Percentiles rank a stretch among this genome's conserved stretches.
Conservation (phyloP, 1,139 yeast genomes). For the Casaregolazyma suthepensis region DNA sequence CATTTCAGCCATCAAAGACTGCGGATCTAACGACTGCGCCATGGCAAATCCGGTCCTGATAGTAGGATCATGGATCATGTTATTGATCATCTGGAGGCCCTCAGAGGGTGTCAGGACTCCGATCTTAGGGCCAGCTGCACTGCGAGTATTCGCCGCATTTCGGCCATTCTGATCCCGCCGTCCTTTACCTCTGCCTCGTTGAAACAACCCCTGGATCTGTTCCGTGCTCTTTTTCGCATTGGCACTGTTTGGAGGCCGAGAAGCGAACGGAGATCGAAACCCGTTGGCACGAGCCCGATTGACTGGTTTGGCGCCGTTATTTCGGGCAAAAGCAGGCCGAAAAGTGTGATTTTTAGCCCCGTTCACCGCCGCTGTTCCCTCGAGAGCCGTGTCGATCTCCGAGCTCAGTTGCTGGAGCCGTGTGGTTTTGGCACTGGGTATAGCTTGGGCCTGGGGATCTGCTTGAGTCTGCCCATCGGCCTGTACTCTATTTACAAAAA, state of each 20-base stretch:
- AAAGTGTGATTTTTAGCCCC: not conserved
- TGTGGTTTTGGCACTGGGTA: not conserved
- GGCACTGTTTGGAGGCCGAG: not conserved
- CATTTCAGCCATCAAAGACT: slow-evolving; percentile 1
- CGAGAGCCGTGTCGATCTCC: slow-evolving; percentile 6
- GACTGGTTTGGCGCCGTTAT: not conserved
- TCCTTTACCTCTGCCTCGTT: not conserved
- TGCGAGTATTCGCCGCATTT: not conserved
- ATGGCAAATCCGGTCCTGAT: slow-evolving; percentile 1
- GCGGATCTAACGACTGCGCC: slow-evolving; percentile 3
- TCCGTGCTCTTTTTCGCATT: not conserved
- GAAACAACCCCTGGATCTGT: not conserved
- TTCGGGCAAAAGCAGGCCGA: not conserved
- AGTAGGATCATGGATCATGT: slow-evolving; percentile 6
- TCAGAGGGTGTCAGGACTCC: slow-evolving; percentile 3
- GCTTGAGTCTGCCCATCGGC: not conserved
- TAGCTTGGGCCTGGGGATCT: not conserved
- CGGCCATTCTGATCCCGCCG: not conserved
- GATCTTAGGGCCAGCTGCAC: not conserved
- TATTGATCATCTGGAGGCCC: slow-evolving; percentile 4
- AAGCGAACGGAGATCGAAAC: not conserved
- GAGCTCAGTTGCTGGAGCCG: slow-evolving; percentile 5
- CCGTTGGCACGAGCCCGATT: not conserved
- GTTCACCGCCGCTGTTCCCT: not conserved
- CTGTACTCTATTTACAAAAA: not conserved